Conservation (phyloP, 305 asterid species). For the Solanum hybrid region DNA sequence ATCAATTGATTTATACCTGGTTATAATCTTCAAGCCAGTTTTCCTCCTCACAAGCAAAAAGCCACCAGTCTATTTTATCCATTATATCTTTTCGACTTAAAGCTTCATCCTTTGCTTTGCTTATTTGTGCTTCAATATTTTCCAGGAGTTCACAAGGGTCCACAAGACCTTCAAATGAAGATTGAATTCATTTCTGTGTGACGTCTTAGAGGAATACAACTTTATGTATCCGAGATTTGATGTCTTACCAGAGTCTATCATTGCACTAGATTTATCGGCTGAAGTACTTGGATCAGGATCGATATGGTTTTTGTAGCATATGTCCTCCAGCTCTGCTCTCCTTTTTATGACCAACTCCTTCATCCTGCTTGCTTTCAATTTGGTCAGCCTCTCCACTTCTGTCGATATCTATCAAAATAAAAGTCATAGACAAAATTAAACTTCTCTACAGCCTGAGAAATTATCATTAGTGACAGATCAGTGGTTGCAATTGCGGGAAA, state of each 20-base stretch:
- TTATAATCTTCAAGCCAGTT: slow-evolving; percentile 91
- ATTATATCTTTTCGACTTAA: slow-evolving; percentile 71
- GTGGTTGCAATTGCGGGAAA: neutral
- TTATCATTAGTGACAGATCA: neutral
- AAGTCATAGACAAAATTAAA: neutral
- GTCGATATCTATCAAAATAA: slow-evolving; percentile 39
- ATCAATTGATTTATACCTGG: slow-evolving; percentile 22
- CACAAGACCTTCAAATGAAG: slow-evolving; percentile 54
- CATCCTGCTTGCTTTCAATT: slow-evolving; percentile 82
- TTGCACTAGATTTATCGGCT: slow-evolving; percentile 73
- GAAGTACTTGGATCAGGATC: slow-evolving; percentile 84
- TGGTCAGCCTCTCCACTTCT: slow-evolving; percentile 81
- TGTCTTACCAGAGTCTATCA: slow-evolving; percentile 81
- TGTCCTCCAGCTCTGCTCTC: slow-evolving; percentile 77
- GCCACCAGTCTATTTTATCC: slow-evolving; percentile 82
- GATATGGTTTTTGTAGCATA: slow-evolving; percentile 64
- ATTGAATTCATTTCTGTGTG: neutral
- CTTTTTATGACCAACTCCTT: slow-evolving; percentile 80
- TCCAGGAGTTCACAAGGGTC: slow-evolving; percentile 80
- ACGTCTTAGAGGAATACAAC: neutral
- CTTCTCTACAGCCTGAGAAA: neutral
- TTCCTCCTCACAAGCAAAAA: slow-evolving; percentile 89
- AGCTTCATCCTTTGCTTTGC: slow-evolving; percentile 62
- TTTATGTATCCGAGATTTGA: neutral
- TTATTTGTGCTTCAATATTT: slow-evolving; percentile 72